Base-by-base conservation (phyloP, 139 green algal species). In the Edaphochlamys debaryana region DNA sequence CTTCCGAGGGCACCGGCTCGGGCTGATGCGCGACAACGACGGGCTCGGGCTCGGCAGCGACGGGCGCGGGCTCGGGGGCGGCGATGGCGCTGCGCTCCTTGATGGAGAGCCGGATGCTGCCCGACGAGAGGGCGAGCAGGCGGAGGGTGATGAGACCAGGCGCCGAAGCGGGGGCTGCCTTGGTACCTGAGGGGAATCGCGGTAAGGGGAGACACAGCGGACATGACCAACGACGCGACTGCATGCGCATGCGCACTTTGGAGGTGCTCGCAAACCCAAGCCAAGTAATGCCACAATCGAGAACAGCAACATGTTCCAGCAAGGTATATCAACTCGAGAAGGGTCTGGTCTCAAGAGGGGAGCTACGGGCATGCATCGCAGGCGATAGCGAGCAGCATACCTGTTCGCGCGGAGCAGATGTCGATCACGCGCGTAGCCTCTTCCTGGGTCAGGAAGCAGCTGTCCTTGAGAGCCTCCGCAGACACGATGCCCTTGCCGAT, bases 391-490 rank as follows among this genome's bases (percentile, higher is more conserved):
- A 54, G 45, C n/a, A 38, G 6, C 7, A 68, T n/a, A n/a, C n/a
- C n/a, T n/a, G n/a, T n/a, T n/a, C n/a, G n/a, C n/a, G n/a, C 20
- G 9, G n/a, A 32, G 79, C 85, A 86, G 48, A 78, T 45, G 11
- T 62, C 32, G 4, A 79, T 34, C 30, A 89, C 45, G 4, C 62
- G 36, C 7, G 38, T 38, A 3, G 78, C 77, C 54, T 89, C 85
- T 13, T 81, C 70, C 7, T 45, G 29, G 17, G 70, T 83, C 20
- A 89, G 79, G 64, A 76, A 89, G 0, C 85, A 77, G 58, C 63
- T 70, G 32, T 84, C 78, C 66, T 74, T 75, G 4, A 83, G 77
- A 4, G 71, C 30, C 25, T 76, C 48, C 32, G 56, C 45, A 30
- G 23, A 25, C 1, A 77, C 25, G 7, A 37, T 20, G 11, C 76